These are phyloP conservation scores for Moesziomyces antarcticus DNA, from an alignment of 1,284 basidiomycete genomes.

Conservation along the genomic window DNA sequence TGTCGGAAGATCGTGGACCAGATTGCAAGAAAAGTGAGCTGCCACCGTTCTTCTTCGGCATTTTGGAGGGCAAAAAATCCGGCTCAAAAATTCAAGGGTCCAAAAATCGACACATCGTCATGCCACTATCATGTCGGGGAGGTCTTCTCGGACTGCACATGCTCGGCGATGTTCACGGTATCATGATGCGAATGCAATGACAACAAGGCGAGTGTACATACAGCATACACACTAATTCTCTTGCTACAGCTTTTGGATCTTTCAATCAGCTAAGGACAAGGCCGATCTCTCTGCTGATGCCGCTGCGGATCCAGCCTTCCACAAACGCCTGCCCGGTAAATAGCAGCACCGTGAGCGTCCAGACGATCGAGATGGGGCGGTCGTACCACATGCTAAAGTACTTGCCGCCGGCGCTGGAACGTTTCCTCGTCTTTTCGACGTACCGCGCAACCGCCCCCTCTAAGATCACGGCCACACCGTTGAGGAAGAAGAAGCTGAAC, in stretches of 20 bases:
- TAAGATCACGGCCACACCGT: conserved; percentile 51
- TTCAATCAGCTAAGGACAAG: conserved; percentile 14
- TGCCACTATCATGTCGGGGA: neutral
- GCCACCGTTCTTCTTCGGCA: neutral
- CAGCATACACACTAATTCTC: no score
- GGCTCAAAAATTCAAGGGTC: neutral
- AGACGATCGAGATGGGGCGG: conserved; percentile 25
- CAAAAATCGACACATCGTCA: neutral
- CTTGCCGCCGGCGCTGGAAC: conserved; percentile 10
- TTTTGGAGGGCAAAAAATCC: neutral
- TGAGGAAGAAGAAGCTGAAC: conserved; percentile 54
- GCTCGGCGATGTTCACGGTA: no score
- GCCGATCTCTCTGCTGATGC: conserved; percentile 35
- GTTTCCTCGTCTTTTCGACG: conserved; percentile 23
- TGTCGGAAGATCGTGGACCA: neutral
- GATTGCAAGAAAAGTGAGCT: no score
- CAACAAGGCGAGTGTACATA: no score
- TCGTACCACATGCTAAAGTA: conserved; percentile 45
- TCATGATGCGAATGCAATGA: no score
- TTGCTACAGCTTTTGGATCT: no score
- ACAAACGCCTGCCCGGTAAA: conserved; percentile 53
- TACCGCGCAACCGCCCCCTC: conserved; percentile 38
- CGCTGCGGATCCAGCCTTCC: conserved; percentile 51
- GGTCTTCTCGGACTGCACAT: no score
- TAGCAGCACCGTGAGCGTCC: conserved; percentile 46